Evolutionary conservation across 495 filamentous ascomycete genomes (phyloP).

Genomic region (Astrocystis sublimbata): DNA sequence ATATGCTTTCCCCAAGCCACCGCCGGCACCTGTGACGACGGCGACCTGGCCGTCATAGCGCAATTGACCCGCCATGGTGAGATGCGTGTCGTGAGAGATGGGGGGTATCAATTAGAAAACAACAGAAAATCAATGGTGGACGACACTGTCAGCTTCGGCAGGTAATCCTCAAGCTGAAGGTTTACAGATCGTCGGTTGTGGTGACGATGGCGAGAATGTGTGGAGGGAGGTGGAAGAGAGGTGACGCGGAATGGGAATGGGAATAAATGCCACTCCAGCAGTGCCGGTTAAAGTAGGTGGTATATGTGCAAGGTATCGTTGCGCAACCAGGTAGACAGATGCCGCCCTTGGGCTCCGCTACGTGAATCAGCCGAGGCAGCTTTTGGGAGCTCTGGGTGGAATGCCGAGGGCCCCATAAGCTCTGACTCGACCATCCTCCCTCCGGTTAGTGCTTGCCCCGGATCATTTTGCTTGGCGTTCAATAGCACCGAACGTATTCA

Average conservation of each 20-base stretch:
- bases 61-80: conserved; percentile 70
- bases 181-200: neutral
- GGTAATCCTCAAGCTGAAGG: neutral
- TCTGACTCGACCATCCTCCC: neutral
- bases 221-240: conserved; percentile 7
- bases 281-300: conserved; percentile 17
- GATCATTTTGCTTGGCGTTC: neutral
- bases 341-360: conserved; percentile 30
- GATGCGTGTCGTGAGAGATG: conserved; percentile 17
- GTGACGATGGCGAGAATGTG: neutral
- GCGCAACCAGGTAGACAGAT: conserved; percentile 18
- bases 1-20: conserved; percentile 92
- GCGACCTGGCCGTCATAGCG: conserved; percentile 96
- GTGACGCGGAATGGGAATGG: too few relatives aligned
- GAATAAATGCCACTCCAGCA: neutral
- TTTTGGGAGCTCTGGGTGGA: conserved; percentile 28
- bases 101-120: conserved; percentile 18
- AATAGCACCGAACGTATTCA: neutral
- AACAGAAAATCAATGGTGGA: neutral
- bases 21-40: conserved; percentile 94
- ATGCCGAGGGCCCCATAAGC: conserved; percentile 33
- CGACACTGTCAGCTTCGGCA: neutral
- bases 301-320: conserved; percentile 13
- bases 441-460: neutral
- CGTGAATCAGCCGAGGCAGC: conserved; percentile 38